A percentile compares a stretch with the other conserved stretches of the same genome.
Conservation (phyloP, 2,329 filamentous ascomycete species). For the Talaromyces albobiverticillius region DNA sequence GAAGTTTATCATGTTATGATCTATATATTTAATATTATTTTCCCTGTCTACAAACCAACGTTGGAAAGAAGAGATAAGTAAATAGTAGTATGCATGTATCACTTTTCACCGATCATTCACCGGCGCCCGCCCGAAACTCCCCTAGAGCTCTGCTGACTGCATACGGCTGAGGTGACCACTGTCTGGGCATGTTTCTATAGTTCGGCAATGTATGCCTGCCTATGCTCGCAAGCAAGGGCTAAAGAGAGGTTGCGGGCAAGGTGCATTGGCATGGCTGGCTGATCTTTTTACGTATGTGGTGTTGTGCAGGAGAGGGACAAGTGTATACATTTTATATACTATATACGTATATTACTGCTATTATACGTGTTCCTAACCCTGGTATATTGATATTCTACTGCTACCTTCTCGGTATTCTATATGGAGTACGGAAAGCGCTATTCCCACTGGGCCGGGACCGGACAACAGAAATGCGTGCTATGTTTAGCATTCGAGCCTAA, state of each 20-base stretch:
- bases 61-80: too few species aligned
- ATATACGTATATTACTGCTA: background rate
- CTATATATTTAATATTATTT: too few species aligned
- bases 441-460: too few species aligned
- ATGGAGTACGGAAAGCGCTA: too few species aligned
- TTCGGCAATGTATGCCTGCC: background rate
- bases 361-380: background rate
- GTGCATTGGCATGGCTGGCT: conserved; percentile 4
- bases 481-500: conserved; percentile 5
- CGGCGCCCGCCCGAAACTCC: too few species aligned
- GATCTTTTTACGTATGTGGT: background rate
- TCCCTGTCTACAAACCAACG: too few species aligned
- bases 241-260: background rate
- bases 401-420: too few species aligned
- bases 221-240: background rate
- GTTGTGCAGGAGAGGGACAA: background rate
- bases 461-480: too few species aligned
- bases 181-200: too few species aligned
- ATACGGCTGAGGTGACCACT: background rate
- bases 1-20: too few species aligned
- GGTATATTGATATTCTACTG: too few species aligned
- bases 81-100: background rate
- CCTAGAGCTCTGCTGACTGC: background rate
- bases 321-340: background rate
- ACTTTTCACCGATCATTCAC: background rate